Evolutionary conservation across 2,329 filamentous ascomycete species (phyloP), one percentile per base, ranked within the genome.

Genomic region (Xylariales sp.): DNA sequence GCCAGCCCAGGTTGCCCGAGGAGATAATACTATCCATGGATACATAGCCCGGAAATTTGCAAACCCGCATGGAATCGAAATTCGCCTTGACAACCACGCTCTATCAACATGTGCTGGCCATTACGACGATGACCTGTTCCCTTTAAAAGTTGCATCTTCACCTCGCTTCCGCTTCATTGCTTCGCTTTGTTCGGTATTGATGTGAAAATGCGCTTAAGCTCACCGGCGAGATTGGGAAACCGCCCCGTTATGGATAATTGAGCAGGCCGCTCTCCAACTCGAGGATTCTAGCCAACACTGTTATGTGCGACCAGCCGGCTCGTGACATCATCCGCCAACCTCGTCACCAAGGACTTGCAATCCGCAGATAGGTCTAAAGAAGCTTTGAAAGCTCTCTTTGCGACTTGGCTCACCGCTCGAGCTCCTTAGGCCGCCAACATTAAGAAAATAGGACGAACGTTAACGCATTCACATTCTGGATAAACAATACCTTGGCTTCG

Each of bases 91-190:
- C 52, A 57, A 69, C 14, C 63, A 30, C 14, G 12, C 4, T 53
- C 28, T 9, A 23, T 2, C 64, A 54, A 58, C 50, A 41, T 46
- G 63, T 65, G 9, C 53, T 10, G 48, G 46, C 43, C 39, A 16
- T 61, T 10, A 36, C 23, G 49, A 53, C 54, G 54, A 65, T 55
- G 12, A 34, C 16, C 30, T 59, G 18, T 50, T 7, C n/a, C 12
- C n/a, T 45, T 41, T 5, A 5, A 54, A 55, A 61, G 36, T 39
- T 58, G 14, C 54, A 14, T 62, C 41, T 64, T 68, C 36, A 58
- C 67, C 61, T 71, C 65, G 60, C 74, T 69, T 71, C 71, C 69
- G 65, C 68, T 71, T 67, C 61, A 58, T 62, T 58, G 41, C 59
- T 64, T 70, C 69, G 67, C 69, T 70, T 70, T 57, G 64, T 56